Evolutionary conservation across 2,329 filamentous ascomycete species (phyloP).

Genomic region (Aaosphaeria arxii): DNA sequence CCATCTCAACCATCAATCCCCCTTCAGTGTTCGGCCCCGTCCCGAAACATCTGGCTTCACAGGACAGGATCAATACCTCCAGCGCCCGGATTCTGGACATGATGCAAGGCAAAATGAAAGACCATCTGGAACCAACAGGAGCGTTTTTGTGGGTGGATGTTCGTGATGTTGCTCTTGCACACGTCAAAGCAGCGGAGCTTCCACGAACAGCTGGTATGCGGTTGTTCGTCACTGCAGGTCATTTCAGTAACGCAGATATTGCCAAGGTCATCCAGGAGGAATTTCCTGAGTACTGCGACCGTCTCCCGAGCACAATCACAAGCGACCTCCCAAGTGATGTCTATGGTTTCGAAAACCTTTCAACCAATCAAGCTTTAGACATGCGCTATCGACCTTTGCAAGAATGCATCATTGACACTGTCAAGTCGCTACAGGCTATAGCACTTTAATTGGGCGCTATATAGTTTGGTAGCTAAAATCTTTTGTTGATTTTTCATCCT

Average conservation of each 20-base stretch:
- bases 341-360: background rate
- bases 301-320: background rate
- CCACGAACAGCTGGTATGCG: background rate
- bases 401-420: background rate
- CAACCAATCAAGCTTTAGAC: background rate
- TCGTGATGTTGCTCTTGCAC: background rate
- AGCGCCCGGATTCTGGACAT: slow-evolving; percentile 54
- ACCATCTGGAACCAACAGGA: background rate
- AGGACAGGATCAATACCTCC: slow-evolving; percentile 63
- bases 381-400: background rate
- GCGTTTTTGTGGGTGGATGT: background rate
- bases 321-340: background rate
- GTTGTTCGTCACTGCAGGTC: background rate
- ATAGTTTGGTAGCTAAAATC: too few relatives aligned
- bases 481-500: too few relatives aligned
- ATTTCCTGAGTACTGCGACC: background rate
- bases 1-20: slow-evolving; percentile 43
- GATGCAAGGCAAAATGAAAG: background rate
- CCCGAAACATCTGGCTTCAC: slow-evolving; percentile 54
- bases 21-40: slow-evolving; percentile 45
- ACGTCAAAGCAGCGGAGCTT: background rate
- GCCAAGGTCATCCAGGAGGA: background rate
- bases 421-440: background rate
- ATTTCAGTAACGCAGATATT: background rate
- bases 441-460: too few relatives aligned